Conservation (phyloP, 352 stramenopile species). For the Phytophthora megakarya region DNA sequence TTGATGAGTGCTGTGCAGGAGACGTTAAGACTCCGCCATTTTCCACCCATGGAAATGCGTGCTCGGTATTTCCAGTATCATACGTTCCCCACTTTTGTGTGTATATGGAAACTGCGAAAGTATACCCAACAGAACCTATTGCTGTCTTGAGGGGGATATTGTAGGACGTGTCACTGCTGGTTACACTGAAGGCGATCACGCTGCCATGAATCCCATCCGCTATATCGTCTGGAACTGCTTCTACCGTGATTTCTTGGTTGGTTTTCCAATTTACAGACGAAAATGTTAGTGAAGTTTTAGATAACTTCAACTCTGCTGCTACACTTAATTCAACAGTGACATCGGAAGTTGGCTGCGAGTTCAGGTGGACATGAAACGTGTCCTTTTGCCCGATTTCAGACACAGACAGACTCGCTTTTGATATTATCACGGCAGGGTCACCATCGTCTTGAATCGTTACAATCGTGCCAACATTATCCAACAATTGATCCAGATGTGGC, state of each 20-base stretch:
- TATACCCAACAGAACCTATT: conserved; percentile 30
- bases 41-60: conserved; percentile 58
- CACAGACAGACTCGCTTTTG: conserved; percentile 63
- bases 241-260: conserved; percentile 41
- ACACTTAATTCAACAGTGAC: conserved; percentile 40
- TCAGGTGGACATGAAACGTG: conserved; percentile 54
- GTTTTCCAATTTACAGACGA: conserved; percentile 45
- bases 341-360: conserved; percentile 45
- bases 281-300: conserved; percentile 41
- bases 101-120: conserved; percentile 50
- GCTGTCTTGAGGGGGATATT: conserved; percentile 37
- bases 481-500: conserved; percentile 34
- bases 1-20: conserved; percentile 19
- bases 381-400: conserved; percentile 74
- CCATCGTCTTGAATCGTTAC: conserved; percentile 72
- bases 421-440: conserved; percentile 65
- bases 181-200: conserved; percentile 35
- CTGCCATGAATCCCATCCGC: conserved; percentile 44
- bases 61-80: conserved; percentile 56
- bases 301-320: conserved; percentile 32
- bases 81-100: conserved; percentile 55
- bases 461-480: conserved; percentile 69
- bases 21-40: conserved; percentile 54
- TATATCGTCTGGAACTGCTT: conserved; percentile 40
- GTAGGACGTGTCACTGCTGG: conserved; percentile 52